Evolutionary conservation across 108 stramenopile genomes (phyloP).

Genomic region (Ochromonas danica): DNA sequence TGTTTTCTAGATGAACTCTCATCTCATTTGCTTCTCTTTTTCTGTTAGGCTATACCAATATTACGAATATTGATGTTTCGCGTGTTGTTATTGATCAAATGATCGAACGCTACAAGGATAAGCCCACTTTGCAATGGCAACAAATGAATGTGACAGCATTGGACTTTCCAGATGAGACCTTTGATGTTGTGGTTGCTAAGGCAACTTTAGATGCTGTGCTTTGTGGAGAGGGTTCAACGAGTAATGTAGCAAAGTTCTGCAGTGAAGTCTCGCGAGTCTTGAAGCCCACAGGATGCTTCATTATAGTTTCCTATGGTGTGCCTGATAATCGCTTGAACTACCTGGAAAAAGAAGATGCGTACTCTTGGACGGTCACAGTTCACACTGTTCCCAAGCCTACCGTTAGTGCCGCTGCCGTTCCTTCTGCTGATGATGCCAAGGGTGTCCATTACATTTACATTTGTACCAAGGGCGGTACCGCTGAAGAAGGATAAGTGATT

Average conservation of each 20-base stretch:
- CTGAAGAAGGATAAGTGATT: constrained; percentile 55
- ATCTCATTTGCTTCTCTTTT: neutral
- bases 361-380: constrained; percentile 63
- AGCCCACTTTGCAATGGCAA: constrained; percentile 61
- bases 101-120: constrained; percentile 63
- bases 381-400: constrained; percentile 70
- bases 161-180: constrained; percentile 65
- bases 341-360: constrained; percentile 64
- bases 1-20: neutral
- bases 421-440: constrained; percentile 61
- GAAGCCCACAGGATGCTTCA: constrained; percentile 64
- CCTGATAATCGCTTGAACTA: constrained; percentile 67
- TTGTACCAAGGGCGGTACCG: constrained; percentile 62
- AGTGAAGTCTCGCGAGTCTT: constrained; percentile 63
- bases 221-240: constrained; percentile 68
- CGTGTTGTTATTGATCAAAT: constrained; percentile 64
- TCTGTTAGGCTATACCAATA: constrained; percentile 53
- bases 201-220: constrained; percentile 67
- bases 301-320: constrained; percentile 66
- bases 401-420: constrained; percentile 60
- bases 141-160: constrained; percentile 49
- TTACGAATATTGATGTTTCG: constrained; percentile 66
- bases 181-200: constrained; percentile 66
- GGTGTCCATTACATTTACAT: constrained; percentile 69
- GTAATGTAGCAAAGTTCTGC: constrained; percentile 69